Percentiles rank a stretch among this genome's conserved stretches.
phyloP scores from a whole-genome alignment of 208 protist species.

The Acanthamoeba lenticulata region DNA sequence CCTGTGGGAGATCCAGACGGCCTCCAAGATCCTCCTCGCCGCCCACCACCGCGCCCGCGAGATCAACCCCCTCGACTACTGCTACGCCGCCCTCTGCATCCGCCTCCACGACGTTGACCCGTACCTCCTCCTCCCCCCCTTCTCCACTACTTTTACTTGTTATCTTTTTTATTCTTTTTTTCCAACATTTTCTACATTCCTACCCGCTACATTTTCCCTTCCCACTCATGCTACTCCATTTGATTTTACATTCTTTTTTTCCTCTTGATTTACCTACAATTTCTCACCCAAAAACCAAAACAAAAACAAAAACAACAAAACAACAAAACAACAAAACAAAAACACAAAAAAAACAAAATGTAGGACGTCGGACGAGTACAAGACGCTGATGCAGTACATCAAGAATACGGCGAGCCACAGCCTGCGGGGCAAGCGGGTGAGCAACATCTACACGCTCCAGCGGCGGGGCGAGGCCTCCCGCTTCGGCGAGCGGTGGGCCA shows the following conservation, averaged over 20 bases:
- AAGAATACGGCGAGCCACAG: slow-evolving; percentile 24
- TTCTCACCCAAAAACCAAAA: too few relatives aligned
- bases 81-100: slow-evolving; percentile 39
- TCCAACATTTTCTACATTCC: too few relatives aligned
- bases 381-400: not conserved
- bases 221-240: too few relatives aligned
- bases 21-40: slow-evolving; percentile 69
- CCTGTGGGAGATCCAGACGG: slow-evolving; percentile 68
- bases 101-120: not conserved
- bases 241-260: too few relatives aligned
- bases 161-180: too few relatives aligned
- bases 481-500: slow-evolving; percentile 54
- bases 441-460: slow-evolving; percentile 68
- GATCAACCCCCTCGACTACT: slow-evolving; percentile 77
- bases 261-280: too few relatives aligned
- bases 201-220: too few relatives aligned
- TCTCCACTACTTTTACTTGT: too few relatives aligned
- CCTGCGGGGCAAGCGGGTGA: not conserved
- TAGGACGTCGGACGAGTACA: not conserved
- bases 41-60: slow-evolving; percentile 43
- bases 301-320: too few relatives aligned
- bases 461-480: slow-evolving; percentile 68
- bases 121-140: not conserved
- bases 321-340: too few relatives aligned
- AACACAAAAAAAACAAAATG: too few relatives aligned